Evolutionary conservation across 208 protist genomes (phyloP), one percentile per base, ranked within the genome.

Genomic region (Trypanosoma caninum): DNA sequence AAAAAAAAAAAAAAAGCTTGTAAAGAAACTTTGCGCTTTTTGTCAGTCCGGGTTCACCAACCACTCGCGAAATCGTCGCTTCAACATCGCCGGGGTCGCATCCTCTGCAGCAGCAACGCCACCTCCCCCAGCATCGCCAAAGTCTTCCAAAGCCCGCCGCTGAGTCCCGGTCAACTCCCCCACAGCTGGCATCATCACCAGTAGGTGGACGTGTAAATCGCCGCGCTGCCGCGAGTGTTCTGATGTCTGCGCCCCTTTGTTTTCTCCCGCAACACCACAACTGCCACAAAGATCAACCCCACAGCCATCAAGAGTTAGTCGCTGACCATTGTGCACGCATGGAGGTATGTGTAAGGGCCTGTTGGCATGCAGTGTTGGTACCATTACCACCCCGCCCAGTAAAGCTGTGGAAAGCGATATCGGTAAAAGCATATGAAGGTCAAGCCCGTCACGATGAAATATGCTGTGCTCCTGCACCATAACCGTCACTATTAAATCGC

Each of bases 391-490:
- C 0, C 86, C 87, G 18, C 89, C 89, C 2, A 96, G 74, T 27
- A 94, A 63, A 30, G 87, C 82, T 7, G 72, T 76, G 5, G 84
- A 86, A 18, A 94, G 74, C 38, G 83, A 77, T 46, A 96, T 50
- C 14, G 87, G 90, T 41, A 94, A 59, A 68, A 93, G 78, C 35
- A 85, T 77, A 47, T 94, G 84, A 60, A 94, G 67, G 52, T 83
- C 65, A 20, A 74, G 46, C 14, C 56, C 65, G 28, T 52, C 58
- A 20, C 79, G 80, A 34, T 78, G 69, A 62, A 97, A 95, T 30
- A 83, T 64, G 11, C 78, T 80, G 48, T 91, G 84, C 56, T 91
- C 78, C 38, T 76, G 73, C 25, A 90, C 84, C 22, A 92, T 30
- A 11, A 91, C 63, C 27, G 79, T 90, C 20, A 97, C 65, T 8